Conservation (phyloP, 139 green algal genomes). For the Volvox reticuliferus region DNA sequence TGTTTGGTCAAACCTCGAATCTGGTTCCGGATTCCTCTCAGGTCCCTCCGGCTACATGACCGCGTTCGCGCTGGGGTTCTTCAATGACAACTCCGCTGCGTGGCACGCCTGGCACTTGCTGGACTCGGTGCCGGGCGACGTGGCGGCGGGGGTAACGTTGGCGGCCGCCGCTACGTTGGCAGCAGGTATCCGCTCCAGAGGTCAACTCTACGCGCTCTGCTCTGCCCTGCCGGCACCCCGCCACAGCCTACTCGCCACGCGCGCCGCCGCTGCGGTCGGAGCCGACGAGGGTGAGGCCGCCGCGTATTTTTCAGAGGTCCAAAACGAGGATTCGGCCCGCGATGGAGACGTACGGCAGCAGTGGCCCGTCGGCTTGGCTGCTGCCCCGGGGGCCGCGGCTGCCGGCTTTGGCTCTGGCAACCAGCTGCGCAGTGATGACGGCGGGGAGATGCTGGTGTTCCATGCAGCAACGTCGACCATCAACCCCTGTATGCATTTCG, state of each 20-base stretch:
- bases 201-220: slow-evolving; percentile 3
- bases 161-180: slow-evolving; percentile 56
- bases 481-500: slow-evolving; percentile 42
- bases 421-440: neutral
- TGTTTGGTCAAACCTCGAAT: too few relatives aligned
- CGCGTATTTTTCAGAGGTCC: neutral
- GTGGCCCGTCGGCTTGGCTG: neutral
- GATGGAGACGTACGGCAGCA: neutral
- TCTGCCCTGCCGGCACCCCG: neutral
- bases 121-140: slow-evolving; percentile 71
- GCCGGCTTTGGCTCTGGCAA: too few relatives aligned
- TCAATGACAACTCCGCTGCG: slow-evolving; percentile 39
- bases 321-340: neutral
- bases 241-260: neutral
- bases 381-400: neutral
- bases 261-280: neutral
- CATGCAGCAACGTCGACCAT: slow-evolving; percentile 37
- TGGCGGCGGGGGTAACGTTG: slow-evolving; percentile 64
- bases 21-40: neutral
- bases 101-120: slow-evolving; percentile 57
- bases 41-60: slow-evolving; percentile 54
- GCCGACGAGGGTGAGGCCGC: neutral
- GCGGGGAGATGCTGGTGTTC: slow-evolving; percentile 21
- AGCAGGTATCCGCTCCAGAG: slow-evolving; percentile 10
- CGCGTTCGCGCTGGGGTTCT: slow-evolving; percentile 69